These are phyloP conservation scores for Stemphylium lycopersici DNA, from an alignment of 2,329 filamentous ascomycete genomes.

Conservation along the genomic window DNA sequence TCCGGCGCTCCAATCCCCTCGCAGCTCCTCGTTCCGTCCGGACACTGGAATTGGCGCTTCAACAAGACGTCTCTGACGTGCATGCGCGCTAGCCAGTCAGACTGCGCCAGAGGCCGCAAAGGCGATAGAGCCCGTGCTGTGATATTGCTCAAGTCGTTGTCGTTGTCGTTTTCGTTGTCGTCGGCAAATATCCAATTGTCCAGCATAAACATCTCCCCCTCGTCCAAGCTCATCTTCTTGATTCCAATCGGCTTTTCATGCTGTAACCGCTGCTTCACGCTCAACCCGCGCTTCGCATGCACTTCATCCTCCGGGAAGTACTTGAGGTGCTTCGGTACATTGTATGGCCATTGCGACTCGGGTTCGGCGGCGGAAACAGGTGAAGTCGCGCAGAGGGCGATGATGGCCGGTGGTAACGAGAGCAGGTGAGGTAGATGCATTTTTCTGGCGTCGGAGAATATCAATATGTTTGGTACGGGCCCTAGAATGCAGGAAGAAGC, in stretches of 20 bases:
- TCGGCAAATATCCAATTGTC: slow-evolving; percentile 64
- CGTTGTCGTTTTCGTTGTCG: slow-evolving; percentile 18
- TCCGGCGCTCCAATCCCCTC: slow-evolving; percentile 68
- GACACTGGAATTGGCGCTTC: slow-evolving; percentile 69
- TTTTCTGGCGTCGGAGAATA: neutral
- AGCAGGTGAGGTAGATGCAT: slow-evolving; percentile 40
- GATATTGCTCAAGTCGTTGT: slow-evolving; percentile 19
- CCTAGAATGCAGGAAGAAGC: slow-evolving; percentile 19
- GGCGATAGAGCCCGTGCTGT: slow-evolving; percentile 33
- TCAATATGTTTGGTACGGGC: slow-evolving; percentile 1
- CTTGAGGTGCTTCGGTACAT: slow-evolving; percentile 53
- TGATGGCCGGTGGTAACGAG: slow-evolving; percentile 38
- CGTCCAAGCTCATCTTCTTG: slow-evolving; percentile 73
- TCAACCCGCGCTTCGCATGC: slow-evolving; percentile 50
- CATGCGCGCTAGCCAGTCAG: slow-evolving; percentile 47
- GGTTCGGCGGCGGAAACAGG: slow-evolving; percentile 14
- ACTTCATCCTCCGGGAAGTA: slow-evolving; percentile 57
- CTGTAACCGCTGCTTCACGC: slow-evolving; percentile 49
- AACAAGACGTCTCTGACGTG: slow-evolving; percentile 48
- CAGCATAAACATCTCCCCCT: slow-evolving; percentile 74
- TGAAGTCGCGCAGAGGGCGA: slow-evolving; percentile 35
- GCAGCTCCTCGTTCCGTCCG: slow-evolving; percentile 69
- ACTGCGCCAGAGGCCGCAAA: slow-evolving; percentile 33
- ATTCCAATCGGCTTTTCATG: slow-evolving; percentile 64
- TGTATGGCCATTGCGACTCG: slow-evolving; percentile 54